Percentiles rank a stretch among this genome's conserved stretches.
These are phyloP conservation scores for Cardiospermum halicacabum DNA, from an alignment of 345 rosid genomes.

Conservation along the genomic window DNA sequence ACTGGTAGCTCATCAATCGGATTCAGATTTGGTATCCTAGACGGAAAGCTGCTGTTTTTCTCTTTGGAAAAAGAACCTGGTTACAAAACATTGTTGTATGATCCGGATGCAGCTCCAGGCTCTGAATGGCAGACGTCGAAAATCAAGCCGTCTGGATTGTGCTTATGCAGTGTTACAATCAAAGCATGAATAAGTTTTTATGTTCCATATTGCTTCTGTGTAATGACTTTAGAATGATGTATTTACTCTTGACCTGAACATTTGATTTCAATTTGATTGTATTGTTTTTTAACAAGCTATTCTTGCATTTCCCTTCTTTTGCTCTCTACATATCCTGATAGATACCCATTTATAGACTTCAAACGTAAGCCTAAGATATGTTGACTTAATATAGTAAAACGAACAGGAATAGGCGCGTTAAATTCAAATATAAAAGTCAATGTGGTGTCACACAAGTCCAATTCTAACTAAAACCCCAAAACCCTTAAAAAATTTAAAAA, in stretches of 20 bases:
- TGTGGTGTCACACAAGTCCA: neutral
- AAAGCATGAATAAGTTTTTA: conserved; percentile 40
- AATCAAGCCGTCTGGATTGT: conserved; percentile 67
- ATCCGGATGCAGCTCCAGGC: conserved; percentile 67
- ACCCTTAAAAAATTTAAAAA: no score
- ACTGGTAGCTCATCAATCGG: conserved; percentile 60
- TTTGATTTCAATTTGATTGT: neutral
- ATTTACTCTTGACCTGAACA: neutral
- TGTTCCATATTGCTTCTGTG: neutral
- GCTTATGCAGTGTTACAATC: conserved; percentile 69
- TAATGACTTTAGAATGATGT: neutral
- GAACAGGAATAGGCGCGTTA: no score
- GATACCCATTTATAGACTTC: no score
- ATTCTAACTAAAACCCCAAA: neutral
- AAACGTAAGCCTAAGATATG: no score
- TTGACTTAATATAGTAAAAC: no score
- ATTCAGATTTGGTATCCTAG: conserved; percentile 73
- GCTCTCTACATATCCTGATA: neutral
- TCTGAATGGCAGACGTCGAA: conserved; percentile 65
- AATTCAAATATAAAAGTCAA: neutral
- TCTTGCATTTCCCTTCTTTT: neutral
- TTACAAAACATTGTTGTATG: conserved; percentile 58
- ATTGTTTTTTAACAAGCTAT: neutral
- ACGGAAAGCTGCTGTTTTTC: conserved; percentile 71
- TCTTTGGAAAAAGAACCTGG: conserved; percentile 45